Evolutionary conservation across 805 yeast genomes (phyloP).

Genomic region (Crinitomyces ghanaensis): DNA sequence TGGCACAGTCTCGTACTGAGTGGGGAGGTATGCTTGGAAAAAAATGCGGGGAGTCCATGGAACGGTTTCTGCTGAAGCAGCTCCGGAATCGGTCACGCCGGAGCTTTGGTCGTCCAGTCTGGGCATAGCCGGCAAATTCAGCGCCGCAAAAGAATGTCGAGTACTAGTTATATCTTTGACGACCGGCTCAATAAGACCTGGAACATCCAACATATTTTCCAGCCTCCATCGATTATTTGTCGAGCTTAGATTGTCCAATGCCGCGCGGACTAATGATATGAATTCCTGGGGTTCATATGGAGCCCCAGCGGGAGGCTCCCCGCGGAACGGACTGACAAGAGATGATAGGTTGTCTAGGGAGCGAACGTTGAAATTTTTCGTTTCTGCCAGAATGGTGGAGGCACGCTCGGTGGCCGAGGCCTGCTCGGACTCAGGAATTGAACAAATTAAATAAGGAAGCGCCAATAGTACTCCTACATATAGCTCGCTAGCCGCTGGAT

Average conservation of each 20-base stretch:
- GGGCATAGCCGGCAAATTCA: constrained; percentile 19
- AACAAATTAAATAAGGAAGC: constrained; percentile 40
- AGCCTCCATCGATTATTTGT: constrained; percentile 15
- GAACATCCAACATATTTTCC: constrained; percentile 15
- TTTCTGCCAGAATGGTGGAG: constrained; percentile 1
- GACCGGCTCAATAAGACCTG: constrained; percentile 7
- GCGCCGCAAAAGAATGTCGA: constrained; percentile 26
- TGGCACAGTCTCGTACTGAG: constrained; percentile 55
- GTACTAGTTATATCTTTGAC: constrained; percentile 3
- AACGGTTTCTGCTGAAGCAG: no score
- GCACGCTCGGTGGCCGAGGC: constrained; percentile 1
- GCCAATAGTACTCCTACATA: constrained; percentile 50
- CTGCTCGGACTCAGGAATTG: constrained; percentile 24
- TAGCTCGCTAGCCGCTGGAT: constrained; percentile 55
- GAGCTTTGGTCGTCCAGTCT: constrained; percentile 1
- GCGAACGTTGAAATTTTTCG: constrained; percentile 1
- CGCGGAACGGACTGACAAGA: constrained; percentile 3
- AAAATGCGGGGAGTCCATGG: constrained; percentile 43
- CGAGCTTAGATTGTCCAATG: constrained; percentile 12
- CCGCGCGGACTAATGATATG: constrained; percentile 14
- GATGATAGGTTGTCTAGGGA: constrained; percentile 1
- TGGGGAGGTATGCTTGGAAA: constrained; percentile 48
- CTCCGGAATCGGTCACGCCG: constrained; percentile 31
- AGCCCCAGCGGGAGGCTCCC: no score
- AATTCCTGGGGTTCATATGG: constrained; percentile 27